Evolutionary conservation across 371 early-diverging fungal species (phyloP), one percentile per base, ranked within the genome.

Genomic region (Smittium mucronatum): DNA sequence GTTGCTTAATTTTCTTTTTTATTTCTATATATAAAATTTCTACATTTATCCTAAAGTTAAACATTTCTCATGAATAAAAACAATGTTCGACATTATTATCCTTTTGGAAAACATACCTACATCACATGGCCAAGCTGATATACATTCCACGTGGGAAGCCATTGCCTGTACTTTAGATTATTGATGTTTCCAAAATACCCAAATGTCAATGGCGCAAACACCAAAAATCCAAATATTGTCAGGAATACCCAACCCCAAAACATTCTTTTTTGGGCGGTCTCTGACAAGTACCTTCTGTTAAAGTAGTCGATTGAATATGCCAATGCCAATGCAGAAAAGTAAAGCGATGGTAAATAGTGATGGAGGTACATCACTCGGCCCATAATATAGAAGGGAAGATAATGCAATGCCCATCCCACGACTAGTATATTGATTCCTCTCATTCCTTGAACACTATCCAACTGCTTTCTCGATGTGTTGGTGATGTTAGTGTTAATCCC

Each of bases 311-410:
- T 58, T 71, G 90, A 65, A 74, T 87, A 89, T 1, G 87, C 86
- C 21, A 88, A 81, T 78, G 87, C 78, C 34, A 98, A 78, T 30
- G 96, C 85, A 61, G 88, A 86, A 81, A 99, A 98, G 82, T 97
- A 97, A 36, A 98, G 84, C 0, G 99, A 94, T 0, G 99, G 99
- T 80, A 97, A 93, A 78, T 99, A 99, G 77, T 99, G 99, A 78
- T 98, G 99, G 36, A 99, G 80, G 73, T 97, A 97, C 0, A 93
- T 93, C 67, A 99, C 99, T 64, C 99, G 90, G 11, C 94, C 96
- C 94, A 99, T 95, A 66, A 97, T 85, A 75, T 86, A 95, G 81
- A 99, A 99, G 11, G 99, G 99, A 26, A 93, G 68, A 81, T 95
- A 99, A 77, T 99, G 99, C 65, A 99, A 80, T 70, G 88, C 79